Base-by-base conservation (phyloP, 129 eudicot species). In the Tagetes patula region DNA sequence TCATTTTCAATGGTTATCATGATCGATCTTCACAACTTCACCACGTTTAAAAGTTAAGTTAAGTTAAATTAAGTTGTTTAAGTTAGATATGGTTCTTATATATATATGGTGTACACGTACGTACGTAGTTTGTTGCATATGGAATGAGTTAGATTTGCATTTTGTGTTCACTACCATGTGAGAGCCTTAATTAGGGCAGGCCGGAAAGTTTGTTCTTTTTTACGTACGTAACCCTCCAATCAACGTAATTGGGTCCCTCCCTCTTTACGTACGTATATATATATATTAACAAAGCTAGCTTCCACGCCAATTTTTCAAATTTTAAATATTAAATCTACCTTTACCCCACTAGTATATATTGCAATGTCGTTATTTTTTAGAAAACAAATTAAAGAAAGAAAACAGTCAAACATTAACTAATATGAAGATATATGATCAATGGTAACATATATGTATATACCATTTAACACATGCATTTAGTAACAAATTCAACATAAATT, bases 171-270 rank as follows among this genome's bases (percentile, higher is more conserved):
- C 39, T 32, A 5, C 10, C 40, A 59, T 33, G 41, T 59, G 42
- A 67, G 46, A 14, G 32, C 46, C 46, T 49, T 61, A 62, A 63
- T 45, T 42, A 8, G 0, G n/a, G 61, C 75, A 70, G 39, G 61
- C 75, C 61, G 39, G 58, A 69, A 77, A 69, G 63, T 77, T 48
- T 43, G 71, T 70, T 69, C 76, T 75, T 40, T 54, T 61, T 56
- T 70, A 70, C 81, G 81, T 70, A 77, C 81, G 81, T 70, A 77
- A 70, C 45, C 75, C 9, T 77, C 55, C 64, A 31, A 69, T 39
- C 64, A 31, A 69, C 31, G 43, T 54, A 59, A 41, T 69, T 60
- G 70, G 64, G 80, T 13, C 70, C 81, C 69, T 40, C 63, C 69
- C 69, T 40, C 38, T 55, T 65, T 47, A 38, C 60, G 54, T 9